Conservation (phyloP, 2,329 filamentous ascomycete genomes). For the Aspergillus unguis region DNA sequence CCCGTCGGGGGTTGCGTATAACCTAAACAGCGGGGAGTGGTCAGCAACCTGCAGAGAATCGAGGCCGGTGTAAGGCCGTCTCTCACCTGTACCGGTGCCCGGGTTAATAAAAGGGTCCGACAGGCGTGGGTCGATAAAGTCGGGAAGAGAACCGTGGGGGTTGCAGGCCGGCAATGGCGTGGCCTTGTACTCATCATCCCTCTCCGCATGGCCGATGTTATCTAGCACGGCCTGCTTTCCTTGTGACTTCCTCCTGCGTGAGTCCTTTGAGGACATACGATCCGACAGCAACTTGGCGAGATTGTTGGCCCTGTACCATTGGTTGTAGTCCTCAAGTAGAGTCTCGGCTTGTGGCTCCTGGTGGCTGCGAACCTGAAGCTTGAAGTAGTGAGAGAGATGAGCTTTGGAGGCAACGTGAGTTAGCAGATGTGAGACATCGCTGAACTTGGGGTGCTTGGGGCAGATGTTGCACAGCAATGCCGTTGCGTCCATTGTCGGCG, state of each 20-base stretch:
- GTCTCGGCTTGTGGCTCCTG: slow-evolving; percentile 63
- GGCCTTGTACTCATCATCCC: slow-evolving; percentile 4
- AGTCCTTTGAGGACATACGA: slow-evolving; percentile 71
- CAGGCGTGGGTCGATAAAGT: slow-evolving; percentile 31
- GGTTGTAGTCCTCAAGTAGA: slow-evolving; percentile 65
- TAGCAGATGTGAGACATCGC: slow-evolving; percentile 84
- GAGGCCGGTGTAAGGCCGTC: slow-evolving; percentile 4
- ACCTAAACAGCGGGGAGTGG: neutral
- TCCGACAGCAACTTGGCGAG: slow-evolving; percentile 73
- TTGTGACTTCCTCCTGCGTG: slow-evolving; percentile 52
- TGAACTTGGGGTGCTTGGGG: slow-evolving; percentile 74
- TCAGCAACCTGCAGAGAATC: slow-evolving; percentile 3
- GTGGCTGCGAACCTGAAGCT: slow-evolving; percentile 68
- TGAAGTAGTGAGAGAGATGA: slow-evolving; percentile 82
- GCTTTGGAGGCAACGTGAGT: slow-evolving; percentile 91
- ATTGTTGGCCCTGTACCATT: slow-evolving; percentile 71
- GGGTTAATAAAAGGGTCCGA: slow-evolving; percentile 14
- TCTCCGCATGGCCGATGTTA: slow-evolving; percentile 6
- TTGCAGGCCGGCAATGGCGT: slow-evolving; percentile 1
- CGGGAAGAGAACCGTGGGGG: slow-evolving; percentile 11
- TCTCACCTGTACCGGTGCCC: slow-evolving; percentile 1
- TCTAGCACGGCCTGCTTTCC: slow-evolving; percentile 11
- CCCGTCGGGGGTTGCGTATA: neutral
- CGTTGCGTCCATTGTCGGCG: slow-evolving; percentile 47
- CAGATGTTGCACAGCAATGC: slow-evolving; percentile 81